Evolutionary conservation across 2,329 filamentous ascomycete species (phyloP).

Genomic region (Monilinia fructigena): DNA sequence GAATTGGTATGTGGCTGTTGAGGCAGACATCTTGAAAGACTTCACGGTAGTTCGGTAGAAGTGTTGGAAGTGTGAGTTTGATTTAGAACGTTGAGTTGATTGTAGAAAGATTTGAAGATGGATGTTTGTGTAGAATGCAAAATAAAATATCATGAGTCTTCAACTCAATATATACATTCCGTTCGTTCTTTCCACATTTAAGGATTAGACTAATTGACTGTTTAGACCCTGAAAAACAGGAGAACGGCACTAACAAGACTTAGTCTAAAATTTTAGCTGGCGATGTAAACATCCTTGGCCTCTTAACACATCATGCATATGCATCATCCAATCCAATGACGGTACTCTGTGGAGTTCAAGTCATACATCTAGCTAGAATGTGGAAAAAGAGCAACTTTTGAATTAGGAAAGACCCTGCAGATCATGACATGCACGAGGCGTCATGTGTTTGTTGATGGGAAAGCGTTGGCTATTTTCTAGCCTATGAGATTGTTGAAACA

Average conservation of each 20-base stretch:
- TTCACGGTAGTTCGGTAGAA: background rate
- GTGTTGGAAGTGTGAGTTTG: background rate
- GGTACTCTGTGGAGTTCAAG: background rate
- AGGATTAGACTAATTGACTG: background rate
- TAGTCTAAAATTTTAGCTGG: background rate
- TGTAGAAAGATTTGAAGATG: background rate
- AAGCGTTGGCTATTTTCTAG: constrained; percentile 9
- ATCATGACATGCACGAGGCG: background rate
- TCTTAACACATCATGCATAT: background rate
- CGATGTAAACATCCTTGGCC: constrained; percentile 5
- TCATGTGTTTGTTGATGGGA: background rate
- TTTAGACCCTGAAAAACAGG: constrained; percentile 11
- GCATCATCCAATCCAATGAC: constrained; percentile 11
- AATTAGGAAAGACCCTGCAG: constrained; percentile 14
- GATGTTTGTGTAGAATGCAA: background rate
- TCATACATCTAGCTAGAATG: background rate
- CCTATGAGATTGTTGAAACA: constrained; percentile 1
- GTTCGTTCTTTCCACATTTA: background rate
- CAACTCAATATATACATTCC: constrained; percentile 9
- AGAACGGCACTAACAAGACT: background rate
- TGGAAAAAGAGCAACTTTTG: no score
- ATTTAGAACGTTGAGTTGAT: background rate
- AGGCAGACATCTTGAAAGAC: constrained; percentile 11
- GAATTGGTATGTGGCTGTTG: constrained; percentile 5
- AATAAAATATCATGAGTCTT: background rate